phyloP scores from a whole-genome alignment of 1,284 basidiomycete species.

The Ganoderma boninense region DNA sequence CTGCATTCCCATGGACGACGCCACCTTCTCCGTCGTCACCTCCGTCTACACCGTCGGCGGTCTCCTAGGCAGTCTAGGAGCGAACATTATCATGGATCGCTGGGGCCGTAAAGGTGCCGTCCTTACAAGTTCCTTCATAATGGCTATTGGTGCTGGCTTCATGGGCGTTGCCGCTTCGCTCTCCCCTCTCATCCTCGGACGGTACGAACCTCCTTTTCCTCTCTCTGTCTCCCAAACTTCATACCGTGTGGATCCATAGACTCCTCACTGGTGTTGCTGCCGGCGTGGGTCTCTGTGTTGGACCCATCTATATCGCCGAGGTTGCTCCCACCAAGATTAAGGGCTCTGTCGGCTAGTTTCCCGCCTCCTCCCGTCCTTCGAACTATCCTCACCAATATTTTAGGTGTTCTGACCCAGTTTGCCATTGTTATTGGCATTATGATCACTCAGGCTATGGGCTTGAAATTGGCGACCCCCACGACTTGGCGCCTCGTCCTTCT shows the following conservation, averaged over 20 bases:
- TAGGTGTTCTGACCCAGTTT: constrained; percentile 89
- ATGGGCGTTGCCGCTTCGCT: constrained; percentile 75
- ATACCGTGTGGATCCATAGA: constrained; percentile 46
- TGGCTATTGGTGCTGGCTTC: constrained; percentile 65
- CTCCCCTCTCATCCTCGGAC: constrained; percentile 66
- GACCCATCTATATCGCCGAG: constrained; percentile 86
- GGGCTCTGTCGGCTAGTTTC: constrained; percentile 72
- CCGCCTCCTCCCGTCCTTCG: background rate
- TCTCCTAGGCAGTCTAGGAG: constrained; percentile 76
- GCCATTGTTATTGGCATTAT: constrained; percentile 88
- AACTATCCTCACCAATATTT: constrained; percentile 12
- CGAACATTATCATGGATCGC: constrained; percentile 75
- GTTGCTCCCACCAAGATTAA: constrained; percentile 79
- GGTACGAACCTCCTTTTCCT: constrained; percentile 52
- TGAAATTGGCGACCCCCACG: constrained; percentile 67
- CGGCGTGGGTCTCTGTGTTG: constrained; percentile 87
- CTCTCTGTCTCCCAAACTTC: background rate
- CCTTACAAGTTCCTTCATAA: constrained; percentile 64
- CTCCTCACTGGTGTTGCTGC: constrained; percentile 83
- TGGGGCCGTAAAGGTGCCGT: constrained; percentile 75
- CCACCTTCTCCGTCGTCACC: constrained; percentile 83
- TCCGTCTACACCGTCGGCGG: constrained; percentile 91
- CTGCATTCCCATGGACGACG: constrained; percentile 83
- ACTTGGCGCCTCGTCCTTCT: constrained; percentile 81
- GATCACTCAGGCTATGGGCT: constrained; percentile 74